These are phyloP conservation scores for Stephania japonica DNA, from an alignment of 164 flowering plant genomes.

Conservation along the genomic window DNA sequence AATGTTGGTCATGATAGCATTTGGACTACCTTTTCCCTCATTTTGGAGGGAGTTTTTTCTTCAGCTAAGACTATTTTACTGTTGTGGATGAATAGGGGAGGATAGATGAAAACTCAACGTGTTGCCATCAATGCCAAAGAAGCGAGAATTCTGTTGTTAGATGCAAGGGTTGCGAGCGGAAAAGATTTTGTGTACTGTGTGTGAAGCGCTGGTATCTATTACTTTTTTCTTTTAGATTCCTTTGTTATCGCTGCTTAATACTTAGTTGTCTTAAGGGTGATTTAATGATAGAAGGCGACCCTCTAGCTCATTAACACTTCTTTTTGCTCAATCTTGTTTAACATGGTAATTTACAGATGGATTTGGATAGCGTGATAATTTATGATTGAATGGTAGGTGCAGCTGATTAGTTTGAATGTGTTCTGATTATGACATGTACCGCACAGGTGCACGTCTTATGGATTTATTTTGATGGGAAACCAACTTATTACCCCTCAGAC, in stretches of 20 bases:
- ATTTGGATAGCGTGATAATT: not conserved
- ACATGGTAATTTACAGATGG: not conserved
- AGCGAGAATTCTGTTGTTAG: constrained; percentile 32
- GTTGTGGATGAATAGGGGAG: not conserved
- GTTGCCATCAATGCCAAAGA: constrained; percentile 52
- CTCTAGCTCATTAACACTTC: not conserved
- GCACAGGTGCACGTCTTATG: not conserved
- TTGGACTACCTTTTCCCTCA: not conserved
- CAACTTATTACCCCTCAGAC: too few relatives aligned
- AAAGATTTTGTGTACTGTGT: constrained; percentile 41
- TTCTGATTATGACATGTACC: not conserved
- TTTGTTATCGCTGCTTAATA: not conserved
- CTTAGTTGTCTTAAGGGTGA: not conserved
- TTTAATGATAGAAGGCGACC: not conserved
- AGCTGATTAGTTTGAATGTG: not conserved
- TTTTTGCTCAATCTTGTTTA: not conserved
- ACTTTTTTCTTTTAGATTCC: not conserved
- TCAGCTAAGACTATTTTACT: not conserved
- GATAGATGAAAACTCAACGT: constrained; percentile 21
- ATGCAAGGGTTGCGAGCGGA: constrained; percentile 32
- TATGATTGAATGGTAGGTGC: not conserved
- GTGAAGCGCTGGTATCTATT: constrained; percentile 29
- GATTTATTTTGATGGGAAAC: too few relatives aligned
- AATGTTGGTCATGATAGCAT: not conserved
- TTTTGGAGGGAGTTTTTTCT: not conserved